Evolutionary conservation across 164 flowering plant species (phyloP).

Genomic region (Vitis rupestris): DNA sequence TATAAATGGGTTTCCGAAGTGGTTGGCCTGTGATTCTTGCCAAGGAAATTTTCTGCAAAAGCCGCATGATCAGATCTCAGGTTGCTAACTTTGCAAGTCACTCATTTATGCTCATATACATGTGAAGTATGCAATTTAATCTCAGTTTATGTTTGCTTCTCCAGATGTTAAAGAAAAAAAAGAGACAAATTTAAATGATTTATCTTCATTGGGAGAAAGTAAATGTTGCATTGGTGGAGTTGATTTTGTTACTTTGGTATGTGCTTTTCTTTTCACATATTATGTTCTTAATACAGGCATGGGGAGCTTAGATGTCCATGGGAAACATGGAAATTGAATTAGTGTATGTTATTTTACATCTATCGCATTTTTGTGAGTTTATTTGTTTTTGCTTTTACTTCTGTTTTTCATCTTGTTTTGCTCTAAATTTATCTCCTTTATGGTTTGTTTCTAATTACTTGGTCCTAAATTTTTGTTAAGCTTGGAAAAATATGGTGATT

Average conservation of each 20-base stretch:
- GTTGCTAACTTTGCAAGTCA: slow-evolving; percentile 20
- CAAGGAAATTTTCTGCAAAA: slow-evolving; percentile 18
- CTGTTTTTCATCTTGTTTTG: neutral
- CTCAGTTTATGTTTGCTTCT: slow-evolving; percentile 14
- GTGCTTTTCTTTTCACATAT: slow-evolving; percentile 9
- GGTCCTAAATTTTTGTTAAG: too few relatives aligned
- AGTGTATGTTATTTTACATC: neutral
- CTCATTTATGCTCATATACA: neutral
- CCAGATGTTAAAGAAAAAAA: slow-evolving; percentile 27
- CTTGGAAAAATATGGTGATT: too few relatives aligned
- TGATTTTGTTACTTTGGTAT: slow-evolving; percentile 82
- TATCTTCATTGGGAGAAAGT: slow-evolving; percentile 17
- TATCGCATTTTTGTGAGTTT: neutral
- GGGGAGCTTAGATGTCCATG: neutral
- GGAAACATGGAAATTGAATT: neutral
- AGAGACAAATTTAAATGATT: slow-evolving; percentile 4
- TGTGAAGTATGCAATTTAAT: slow-evolving; percentile 1
- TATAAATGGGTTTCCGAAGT: slow-evolving; percentile 53
- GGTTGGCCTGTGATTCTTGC: slow-evolving; percentile 65
- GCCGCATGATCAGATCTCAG: slow-evolving; percentile 28
- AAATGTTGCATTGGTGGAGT: slow-evolving; percentile 65
- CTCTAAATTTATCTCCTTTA: too few relatives aligned
- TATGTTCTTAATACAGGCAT: neutral
- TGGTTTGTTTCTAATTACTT: neutral
- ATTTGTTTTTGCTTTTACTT: neutral